Evolutionary conservation across 495 filamentous ascomycete genomes (phyloP).

Genomic region (Penicillium cosmopolitanum): DNA sequence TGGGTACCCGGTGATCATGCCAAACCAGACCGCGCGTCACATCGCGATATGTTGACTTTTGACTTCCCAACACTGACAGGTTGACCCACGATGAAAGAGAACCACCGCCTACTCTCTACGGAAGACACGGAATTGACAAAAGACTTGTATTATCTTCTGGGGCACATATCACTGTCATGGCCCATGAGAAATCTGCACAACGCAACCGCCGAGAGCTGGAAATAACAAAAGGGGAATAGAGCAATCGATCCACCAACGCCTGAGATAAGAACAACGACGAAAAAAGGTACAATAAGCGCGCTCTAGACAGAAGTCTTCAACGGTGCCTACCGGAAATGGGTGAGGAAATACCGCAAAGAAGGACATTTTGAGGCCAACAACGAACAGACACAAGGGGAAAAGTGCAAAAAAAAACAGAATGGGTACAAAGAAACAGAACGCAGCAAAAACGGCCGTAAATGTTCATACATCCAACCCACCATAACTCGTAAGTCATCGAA

Average conservation of each 20-base stretch:
- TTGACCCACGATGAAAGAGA: background rate
- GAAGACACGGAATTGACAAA: background rate
- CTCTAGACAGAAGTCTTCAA: constrained; percentile 49
- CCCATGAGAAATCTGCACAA: background rate
- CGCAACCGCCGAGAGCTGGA: constrained; percentile 9
- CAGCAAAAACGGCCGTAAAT: constrained; percentile 40
- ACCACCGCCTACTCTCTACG: background rate
- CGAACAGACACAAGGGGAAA: constrained; percentile 12
- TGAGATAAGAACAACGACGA: constrained; percentile 20
- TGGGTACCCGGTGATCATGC: background rate
- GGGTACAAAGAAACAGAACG: constrained; percentile 28
- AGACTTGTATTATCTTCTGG: constrained; percentile 24
- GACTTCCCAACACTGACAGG: background rate
- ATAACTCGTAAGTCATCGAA: constrained; percentile 46
- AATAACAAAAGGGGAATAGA: constrained; percentile 16
- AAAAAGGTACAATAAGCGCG: constrained; percentile 52
- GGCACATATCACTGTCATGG: constrained; percentile 14
- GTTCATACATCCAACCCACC: constrained; percentile 52
- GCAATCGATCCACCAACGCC: constrained; percentile 17
- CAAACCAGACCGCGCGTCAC: constrained; percentile 1
- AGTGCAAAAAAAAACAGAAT: constrained; percentile 14
- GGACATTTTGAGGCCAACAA: constrained; percentile 26
- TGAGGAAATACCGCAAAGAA: constrained; percentile 36
- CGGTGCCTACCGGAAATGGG: constrained; percentile 40
- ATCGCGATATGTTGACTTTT: background rate